Conservation (phyloP, 2,329 filamentous ascomycete genomes). For the Aspergillus latus region DNA sequence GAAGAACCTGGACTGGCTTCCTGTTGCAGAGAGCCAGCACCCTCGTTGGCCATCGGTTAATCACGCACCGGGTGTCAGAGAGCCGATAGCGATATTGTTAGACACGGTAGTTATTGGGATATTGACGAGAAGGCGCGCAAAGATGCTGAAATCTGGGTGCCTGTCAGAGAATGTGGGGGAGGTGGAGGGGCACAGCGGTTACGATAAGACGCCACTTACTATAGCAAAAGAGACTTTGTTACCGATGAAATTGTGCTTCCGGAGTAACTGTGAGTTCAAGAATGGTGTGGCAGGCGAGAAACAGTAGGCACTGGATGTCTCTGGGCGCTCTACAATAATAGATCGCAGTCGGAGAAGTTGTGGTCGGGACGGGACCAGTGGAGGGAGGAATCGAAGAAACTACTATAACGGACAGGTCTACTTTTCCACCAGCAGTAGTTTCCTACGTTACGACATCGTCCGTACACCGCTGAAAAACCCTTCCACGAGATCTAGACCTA, state of each 20-base stretch:
- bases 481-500: neutral
- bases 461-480: neutral
- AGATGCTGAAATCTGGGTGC: slow-evolving; percentile 18
- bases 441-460: slow-evolving; percentile 3
- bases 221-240: neutral
- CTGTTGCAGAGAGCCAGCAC: slow-evolving; percentile 19
- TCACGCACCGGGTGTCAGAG: slow-evolving; percentile 3
- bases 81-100: neutral
- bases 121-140: neutral
- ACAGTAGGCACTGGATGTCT: neutral
- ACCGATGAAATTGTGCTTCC: neutral
- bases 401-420: neutral
- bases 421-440: neutral
- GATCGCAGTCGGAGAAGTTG: neutral
- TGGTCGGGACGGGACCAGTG: neutral
- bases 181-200: slow-evolving; percentile 10
- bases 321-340: neutral
- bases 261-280: neutral
- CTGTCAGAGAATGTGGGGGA: slow-evolving; percentile 26
- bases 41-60: slow-evolving; percentile 27
- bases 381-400: neutral
- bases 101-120: neutral
- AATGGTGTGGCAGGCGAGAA: neutral
- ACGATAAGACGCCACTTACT: slow-evolving; percentile 7
- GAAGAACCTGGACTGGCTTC: slow-evolving; percentile 20